Evolutionary conservation across 352 stramenopile species (phyloP).

Genomic region (Phytophthora capsici): DNA sequence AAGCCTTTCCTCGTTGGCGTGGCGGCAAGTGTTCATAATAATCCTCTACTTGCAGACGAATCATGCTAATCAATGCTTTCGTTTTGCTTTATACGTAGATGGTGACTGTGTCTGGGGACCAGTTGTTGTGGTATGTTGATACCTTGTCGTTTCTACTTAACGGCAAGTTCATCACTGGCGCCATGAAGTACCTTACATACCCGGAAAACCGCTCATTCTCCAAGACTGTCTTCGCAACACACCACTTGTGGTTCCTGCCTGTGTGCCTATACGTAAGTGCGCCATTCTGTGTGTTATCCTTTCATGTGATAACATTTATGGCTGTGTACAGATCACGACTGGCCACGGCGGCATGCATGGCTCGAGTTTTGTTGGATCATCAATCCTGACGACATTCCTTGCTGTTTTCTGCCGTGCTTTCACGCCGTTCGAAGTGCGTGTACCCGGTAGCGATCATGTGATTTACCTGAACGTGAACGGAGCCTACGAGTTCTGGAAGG

Average conservation of each 20-base stretch:
- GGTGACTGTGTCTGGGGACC: slow-evolving; percentile 93
- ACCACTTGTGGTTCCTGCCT: slow-evolving; percentile 86
- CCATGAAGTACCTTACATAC: slow-evolving; percentile 91
- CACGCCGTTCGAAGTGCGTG: slow-evolving; percentile 75
- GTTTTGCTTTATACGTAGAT: slow-evolving; percentile 46
- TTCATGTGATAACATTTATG: background rate
- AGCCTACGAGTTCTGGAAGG: slow-evolving; percentile 86
- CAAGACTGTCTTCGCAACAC: slow-evolving; percentile 83
- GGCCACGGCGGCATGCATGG: slow-evolving; percentile 76
- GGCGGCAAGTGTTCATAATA: slow-evolving; percentile 43
- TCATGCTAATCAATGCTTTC: background rate
- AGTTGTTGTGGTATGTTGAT: slow-evolving; percentile 94
- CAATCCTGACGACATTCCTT: slow-evolving; percentile 65
- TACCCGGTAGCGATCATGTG: slow-evolving; percentile 63
- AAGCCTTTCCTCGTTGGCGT: slow-evolving; percentile 87
- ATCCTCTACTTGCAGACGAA: background rate
- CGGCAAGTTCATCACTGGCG: slow-evolving; percentile 89
- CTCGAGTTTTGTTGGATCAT: slow-evolving; percentile 69
- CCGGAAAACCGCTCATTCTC: slow-evolving; percentile 81
- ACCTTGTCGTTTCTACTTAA: slow-evolving; percentile 70
- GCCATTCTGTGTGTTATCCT: background rate
- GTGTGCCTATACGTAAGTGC: slow-evolving; percentile 75
- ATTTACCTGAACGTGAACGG: slow-evolving; percentile 87
- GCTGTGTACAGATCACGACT: slow-evolving; percentile 56
- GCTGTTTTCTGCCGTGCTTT: slow-evolving; percentile 59